phyloP scores from a whole-genome alignment of 441 rosid species.

The Croton setiger region DNA sequence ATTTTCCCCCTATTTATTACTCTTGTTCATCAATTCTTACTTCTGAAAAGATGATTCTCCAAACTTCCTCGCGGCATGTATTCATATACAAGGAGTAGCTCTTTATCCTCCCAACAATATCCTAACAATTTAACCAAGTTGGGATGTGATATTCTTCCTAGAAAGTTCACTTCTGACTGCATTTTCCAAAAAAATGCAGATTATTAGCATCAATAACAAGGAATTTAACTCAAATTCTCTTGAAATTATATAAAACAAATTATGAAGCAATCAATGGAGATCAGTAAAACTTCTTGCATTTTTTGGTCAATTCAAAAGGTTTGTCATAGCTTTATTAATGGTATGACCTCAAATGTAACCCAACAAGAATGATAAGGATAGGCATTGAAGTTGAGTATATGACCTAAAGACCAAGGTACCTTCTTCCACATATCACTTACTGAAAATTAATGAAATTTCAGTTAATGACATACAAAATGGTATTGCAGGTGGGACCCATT shows the following conservation, averaged over 20 bases:
- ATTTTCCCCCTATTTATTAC: neutral
- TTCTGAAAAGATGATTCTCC: constrained; percentile 81
- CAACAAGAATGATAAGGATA: neutral
- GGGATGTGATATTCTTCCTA: constrained; percentile 78
- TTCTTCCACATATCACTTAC: neutral
- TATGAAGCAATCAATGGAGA: neutral
- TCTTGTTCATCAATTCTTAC: constrained; percentile 36
- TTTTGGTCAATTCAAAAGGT: neutral
- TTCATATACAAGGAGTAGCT: constrained; percentile 76
- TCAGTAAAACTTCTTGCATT: neutral
- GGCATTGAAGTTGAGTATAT: neutral
- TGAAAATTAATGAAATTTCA: neutral
- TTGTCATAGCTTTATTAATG: no score
- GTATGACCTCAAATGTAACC: neutral
- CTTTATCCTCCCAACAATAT: constrained; percentile 67
- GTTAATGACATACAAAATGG: constrained; percentile 9
- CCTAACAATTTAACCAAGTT: constrained; percentile 73
- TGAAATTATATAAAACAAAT: neutral
- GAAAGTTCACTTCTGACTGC: constrained; percentile 74
- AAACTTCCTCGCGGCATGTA: constrained; percentile 86
- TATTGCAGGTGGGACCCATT: constrained; percentile 19
- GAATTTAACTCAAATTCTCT: neutral
- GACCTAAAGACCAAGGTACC: neutral
- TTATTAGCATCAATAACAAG: constrained; percentile 11
- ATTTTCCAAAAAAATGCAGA: constrained; percentile 8